These are phyloP conservation scores for Daldinia sp. DNA, from an alignment of 2,329 filamentous ascomycete species.

Conservation along the genomic window DNA sequence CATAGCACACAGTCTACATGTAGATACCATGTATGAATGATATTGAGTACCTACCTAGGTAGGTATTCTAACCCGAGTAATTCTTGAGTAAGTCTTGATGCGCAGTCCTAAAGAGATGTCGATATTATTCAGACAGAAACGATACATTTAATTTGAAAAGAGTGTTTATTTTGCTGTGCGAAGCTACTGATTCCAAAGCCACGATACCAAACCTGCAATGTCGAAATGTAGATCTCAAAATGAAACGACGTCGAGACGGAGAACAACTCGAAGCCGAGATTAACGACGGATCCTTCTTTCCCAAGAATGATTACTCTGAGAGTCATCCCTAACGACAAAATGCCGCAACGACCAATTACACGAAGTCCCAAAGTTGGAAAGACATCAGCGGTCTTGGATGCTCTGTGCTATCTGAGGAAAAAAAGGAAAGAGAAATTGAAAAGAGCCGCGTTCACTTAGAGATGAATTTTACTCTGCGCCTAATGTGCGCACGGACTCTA, in stretches of 20 bases:
- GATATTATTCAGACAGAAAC: no score
- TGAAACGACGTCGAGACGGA: conserved; percentile 49
- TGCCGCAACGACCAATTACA: conserved; percentile 40
- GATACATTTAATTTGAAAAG: background rate
- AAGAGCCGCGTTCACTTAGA: background rate
- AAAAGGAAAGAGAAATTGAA: conserved; percentile 44
- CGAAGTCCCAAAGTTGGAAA: conserved; percentile 32
- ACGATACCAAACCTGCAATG: background rate
- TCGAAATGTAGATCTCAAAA: conserved; percentile 51
- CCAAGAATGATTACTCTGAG: conserved; percentile 48
- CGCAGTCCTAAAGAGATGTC: no score
- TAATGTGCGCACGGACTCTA: conserved; percentile 36
- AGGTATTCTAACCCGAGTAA: no score
- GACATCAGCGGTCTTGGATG: conserved; percentile 48
- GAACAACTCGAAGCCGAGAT: conserved; percentile 48
- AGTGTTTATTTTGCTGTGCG: background rate
- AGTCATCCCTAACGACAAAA: conserved; percentile 40
- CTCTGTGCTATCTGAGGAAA: conserved; percentile 62
- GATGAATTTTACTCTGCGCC: conserved; percentile 11
- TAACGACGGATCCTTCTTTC: conserved; percentile 51
- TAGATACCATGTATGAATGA: no score
- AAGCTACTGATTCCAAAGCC: background rate
- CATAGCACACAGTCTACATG: no score
- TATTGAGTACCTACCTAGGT: no score
- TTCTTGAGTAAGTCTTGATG: no score